phyloP scores from a whole-genome alignment of 352 stramenopile genomes.

The Albugo laibachii region DNA sequence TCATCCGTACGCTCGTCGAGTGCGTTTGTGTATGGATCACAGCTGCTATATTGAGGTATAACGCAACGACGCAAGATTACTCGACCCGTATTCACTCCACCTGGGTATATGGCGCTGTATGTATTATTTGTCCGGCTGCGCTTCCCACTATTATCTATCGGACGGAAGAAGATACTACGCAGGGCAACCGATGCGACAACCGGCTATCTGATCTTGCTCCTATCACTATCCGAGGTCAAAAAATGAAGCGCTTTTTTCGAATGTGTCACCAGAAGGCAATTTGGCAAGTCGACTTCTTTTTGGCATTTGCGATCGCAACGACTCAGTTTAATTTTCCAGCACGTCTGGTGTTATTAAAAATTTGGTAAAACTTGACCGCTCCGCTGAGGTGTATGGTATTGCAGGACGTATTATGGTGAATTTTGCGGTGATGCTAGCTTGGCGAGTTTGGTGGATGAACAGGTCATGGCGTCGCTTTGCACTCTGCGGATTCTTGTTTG shows the following conservation, averaged over 20 bases:
- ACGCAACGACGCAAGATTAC: slow-evolving; percentile 7
- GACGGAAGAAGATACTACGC: no score
- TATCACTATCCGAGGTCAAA: no score
- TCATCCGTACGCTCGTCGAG: slow-evolving; percentile 18
- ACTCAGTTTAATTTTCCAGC: slow-evolving; percentile 31
- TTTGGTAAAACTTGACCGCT: slow-evolving; percentile 17
- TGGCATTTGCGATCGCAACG: slow-evolving; percentile 28
- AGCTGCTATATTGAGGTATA: slow-evolving; percentile 2
- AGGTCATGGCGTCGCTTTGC: slow-evolving; percentile 19
- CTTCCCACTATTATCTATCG: no score
- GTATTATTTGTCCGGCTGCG: no score
- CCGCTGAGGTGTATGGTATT: slow-evolving; percentile 22
- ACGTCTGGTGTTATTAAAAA: no score
- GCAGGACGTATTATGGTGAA: slow-evolving; percentile 26
- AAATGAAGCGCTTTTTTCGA: slow-evolving; percentile 17
- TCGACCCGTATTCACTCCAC: slow-evolving; percentile 5
- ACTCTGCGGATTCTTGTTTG: slow-evolving; percentile 11
- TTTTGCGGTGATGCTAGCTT: slow-evolving; percentile 20
- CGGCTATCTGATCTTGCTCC: no score
- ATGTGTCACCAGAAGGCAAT: slow-evolving; percentile 55
- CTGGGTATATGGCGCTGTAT: slow-evolving; percentile 4
- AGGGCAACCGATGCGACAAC: no score
- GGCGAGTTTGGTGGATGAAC: slow-evolving; percentile 25
- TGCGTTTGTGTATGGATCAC: slow-evolving; percentile 22
- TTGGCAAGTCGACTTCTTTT: slow-evolving; percentile 60